phyloP scores from a whole-genome alignment of 805 yeast species.

The Metschnikowia picachoensis region DNA sequence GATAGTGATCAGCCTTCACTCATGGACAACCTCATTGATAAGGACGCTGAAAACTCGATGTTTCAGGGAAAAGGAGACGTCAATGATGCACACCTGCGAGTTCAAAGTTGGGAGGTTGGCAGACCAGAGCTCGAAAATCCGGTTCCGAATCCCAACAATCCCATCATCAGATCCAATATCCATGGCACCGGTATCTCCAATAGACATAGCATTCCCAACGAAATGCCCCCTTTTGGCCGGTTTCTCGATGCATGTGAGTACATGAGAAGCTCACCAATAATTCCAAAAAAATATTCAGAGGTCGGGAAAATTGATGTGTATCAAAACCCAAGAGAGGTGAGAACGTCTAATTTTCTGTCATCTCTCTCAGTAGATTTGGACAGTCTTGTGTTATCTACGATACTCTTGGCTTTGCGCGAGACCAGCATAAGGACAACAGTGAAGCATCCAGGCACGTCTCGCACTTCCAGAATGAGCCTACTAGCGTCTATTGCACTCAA shows the following conservation, averaged over 20 bases:
- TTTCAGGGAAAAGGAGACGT: neutral
- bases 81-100: neutral
- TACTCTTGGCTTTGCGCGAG: constrained; percentile 32
- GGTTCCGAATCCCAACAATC: constrained; percentile 25
- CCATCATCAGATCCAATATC: constrained; percentile 20
- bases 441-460: constrained; percentile 8
- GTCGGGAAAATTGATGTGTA: constrained; percentile 33
- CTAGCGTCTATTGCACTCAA: constrained; percentile 4
- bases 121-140: constrained; percentile 26
- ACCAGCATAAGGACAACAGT: constrained; percentile 22
- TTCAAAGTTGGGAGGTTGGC: no score
- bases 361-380: constrained; percentile 33
- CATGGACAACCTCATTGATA: constrained; percentile 33
- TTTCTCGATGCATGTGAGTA: constrained; percentile 29
- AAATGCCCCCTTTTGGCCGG: constrained; percentile 38
- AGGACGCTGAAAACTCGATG: constrained; percentile 9
- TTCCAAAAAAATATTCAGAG: constrained; percentile 38
- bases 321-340: constrained; percentile 22
- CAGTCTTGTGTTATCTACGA: constrained; percentile 28
- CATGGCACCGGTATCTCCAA: constrained; percentile 4
- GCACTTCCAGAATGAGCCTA: constrained; percentile 3
- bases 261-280: constrained; percentile 14
- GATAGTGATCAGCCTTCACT: constrained; percentile 35
- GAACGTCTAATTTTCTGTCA: constrained; percentile 18
- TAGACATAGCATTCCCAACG: constrained; percentile 22